Evolutionary conservation across 2,329 filamentous ascomycete species (phyloP).

Genomic region (Dothiorella sarmentorum): DNA sequence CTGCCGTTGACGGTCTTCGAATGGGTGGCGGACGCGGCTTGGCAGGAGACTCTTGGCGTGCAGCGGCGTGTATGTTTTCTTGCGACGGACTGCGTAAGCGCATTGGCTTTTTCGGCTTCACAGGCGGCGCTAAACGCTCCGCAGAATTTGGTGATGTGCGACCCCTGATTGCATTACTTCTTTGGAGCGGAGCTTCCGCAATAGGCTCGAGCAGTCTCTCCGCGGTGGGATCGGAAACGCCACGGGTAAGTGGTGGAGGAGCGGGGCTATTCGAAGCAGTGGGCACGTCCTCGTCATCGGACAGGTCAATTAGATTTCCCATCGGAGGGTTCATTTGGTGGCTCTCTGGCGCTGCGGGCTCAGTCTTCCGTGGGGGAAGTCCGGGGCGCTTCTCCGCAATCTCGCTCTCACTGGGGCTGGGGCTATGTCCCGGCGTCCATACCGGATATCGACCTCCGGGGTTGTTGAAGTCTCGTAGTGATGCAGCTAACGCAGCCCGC

Average conservation of each 20-base stretch:
- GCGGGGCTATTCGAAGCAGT: slow-evolving; percentile 19
- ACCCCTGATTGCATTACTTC: slow-evolving; percentile 9
- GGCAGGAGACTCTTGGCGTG: slow-evolving; percentile 17
- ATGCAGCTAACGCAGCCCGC: slow-evolving; percentile 47
- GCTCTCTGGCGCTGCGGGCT: slow-evolving; percentile 25
- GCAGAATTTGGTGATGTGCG: slow-evolving; percentile 2
- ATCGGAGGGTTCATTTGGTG: slow-evolving; percentile 22
- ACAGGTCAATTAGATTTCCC: slow-evolving; percentile 48
- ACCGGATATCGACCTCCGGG: slow-evolving; percentile 29
- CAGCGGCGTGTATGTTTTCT: slow-evolving; percentile 24
- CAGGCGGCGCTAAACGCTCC: slow-evolving; percentile 9
- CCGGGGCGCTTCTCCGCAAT: slow-evolving; percentile 32
- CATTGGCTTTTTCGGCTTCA: slow-evolving; percentile 28
- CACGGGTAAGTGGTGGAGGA: slow-evolving; percentile 23
- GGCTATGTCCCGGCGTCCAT: slow-evolving; percentile 30
- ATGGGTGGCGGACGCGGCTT: slow-evolving; percentile 27
- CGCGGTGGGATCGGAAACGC: slow-evolving; percentile 27
- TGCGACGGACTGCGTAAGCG: slow-evolving; percentile 40
- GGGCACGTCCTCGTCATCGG: slow-evolving; percentile 36
- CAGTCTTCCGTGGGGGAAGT: slow-evolving; percentile 35
- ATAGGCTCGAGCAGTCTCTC: slow-evolving; percentile 22
- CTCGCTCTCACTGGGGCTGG: slow-evolving; percentile 35
- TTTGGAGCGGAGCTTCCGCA: slow-evolving; percentile 23
- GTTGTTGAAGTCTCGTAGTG: slow-evolving; percentile 43
- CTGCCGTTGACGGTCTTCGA: slow-evolving; percentile 26